Percentiles rank a stretch among this genome's conserved stretches.
Conservation (phyloP, 1,284 basidiomycete species). For the Moesziomyces parantarcticus region DNA sequence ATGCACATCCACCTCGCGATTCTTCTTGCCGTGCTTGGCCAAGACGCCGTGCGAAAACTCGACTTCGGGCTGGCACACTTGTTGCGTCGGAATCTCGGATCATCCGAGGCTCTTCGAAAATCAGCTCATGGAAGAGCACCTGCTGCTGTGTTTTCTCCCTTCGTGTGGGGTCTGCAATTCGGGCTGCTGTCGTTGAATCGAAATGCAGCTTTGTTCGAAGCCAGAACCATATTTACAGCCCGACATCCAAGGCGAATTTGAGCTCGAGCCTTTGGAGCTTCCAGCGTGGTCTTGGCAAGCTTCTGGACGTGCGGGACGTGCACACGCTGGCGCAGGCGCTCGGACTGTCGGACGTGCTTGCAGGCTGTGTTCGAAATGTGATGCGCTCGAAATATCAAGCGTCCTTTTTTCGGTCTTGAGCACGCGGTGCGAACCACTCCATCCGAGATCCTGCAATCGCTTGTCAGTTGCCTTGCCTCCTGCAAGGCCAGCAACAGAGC, state of each 20-base stretch:
- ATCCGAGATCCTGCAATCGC: too few relatives aligned
- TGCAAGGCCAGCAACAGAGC: too few relatives aligned
- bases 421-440: too few relatives aligned
- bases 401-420: too few relatives aligned
- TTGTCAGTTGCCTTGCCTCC: too few relatives aligned
- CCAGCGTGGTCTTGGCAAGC: too few relatives aligned
- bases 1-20: not conserved
- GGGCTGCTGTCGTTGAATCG: not conserved
- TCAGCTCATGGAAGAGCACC: not conserved
- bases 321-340: too few relatives aligned
- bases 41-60: not conserved
- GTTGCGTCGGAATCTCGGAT: not conserved
- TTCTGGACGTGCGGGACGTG: too few relatives aligned
- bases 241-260: not conserved
- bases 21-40: not conserved
- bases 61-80: not conserved
- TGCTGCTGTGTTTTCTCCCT: not conserved
- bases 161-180: not conserved
- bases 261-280: not conserved
- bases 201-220: not conserved
- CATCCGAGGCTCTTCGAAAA: not conserved
- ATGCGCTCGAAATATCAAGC: too few relatives aligned
- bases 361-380: too few relatives aligned
- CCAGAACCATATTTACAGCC: not conserved
- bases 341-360: too few relatives aligned